Base-by-base conservation (phyloP, 1,139 yeast species). In the Cylindricascospora bacillispora region DNA sequence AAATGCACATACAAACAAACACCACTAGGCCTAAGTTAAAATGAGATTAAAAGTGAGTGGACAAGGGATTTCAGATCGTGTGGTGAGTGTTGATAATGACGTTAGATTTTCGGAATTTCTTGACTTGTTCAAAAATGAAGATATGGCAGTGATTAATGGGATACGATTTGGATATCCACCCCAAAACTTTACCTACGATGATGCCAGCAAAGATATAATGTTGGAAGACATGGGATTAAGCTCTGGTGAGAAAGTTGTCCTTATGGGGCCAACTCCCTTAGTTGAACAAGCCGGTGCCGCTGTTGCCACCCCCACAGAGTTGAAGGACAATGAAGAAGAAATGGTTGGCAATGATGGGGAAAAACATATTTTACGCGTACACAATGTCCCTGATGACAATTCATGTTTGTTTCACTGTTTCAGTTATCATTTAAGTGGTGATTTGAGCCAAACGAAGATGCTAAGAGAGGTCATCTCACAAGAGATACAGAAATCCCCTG, bases 371-470 rank as follows among this genome's bases (percentile, higher is more conserved):
- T 23, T 43, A 21, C 39, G 65, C 9, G 60, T 78, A 11, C 63
- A 83, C 22, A 68, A 70, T 32, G 73, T 78, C 36, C 79, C 81
- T 1, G 86, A 80, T 45, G 92, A 81, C 50, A 80, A 80, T 47
- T 77, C 92, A 6, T 80, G 93, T 48, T 57, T 81, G 42, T 80
- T 80, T 56, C 72, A 79, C 40, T 68, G 92, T 0, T 61, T 80
- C 1, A 63, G 73, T 1, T 74, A 73, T 44, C 70, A 73, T 9
- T 50, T 70, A 5, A 60, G 65, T 40, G 50, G 57, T 21, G 59
- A 57, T 33, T 39, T 47, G 5, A 34, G 45, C 3, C 21, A 38
- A 12, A 40, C 53, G 2, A 28, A 33, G 6, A 39, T 41, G 21
- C 34, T 50, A 16, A 36, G 56, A 15, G 34, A 34, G 13, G 28